A percentile compares a stretch with the other conserved stretches of the same genome.
Conservation (phyloP, 2,329 filamentous ascomycete genomes). For the Aureobasidium pullulans region DNA sequence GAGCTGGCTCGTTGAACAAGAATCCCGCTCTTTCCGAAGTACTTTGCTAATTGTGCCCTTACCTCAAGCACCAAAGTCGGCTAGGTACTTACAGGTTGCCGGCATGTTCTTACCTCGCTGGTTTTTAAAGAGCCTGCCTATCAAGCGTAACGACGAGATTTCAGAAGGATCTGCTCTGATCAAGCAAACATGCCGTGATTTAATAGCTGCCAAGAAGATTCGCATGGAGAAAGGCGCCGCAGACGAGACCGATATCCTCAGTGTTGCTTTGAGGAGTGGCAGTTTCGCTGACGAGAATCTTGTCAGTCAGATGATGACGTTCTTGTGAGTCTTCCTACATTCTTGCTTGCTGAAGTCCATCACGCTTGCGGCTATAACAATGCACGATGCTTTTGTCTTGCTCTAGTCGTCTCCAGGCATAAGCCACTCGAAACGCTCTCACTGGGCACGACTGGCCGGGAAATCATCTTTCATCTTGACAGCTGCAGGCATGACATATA, state of each 20-base stretch:
- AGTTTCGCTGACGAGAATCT: constrained; percentile 71
- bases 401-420: too few relatives aligned
- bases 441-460: too few relatives aligned
- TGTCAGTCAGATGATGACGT: constrained; percentile 86
- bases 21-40: too few relatives aligned
- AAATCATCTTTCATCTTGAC: too few relatives aligned
- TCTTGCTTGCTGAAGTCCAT: too few relatives aligned
- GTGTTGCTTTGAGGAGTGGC: constrained; percentile 68
- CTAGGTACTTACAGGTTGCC: constrained; percentile 48
- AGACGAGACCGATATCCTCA: constrained; percentile 65
- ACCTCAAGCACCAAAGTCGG: constrained; percentile 32
- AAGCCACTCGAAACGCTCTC: too few relatives aligned
- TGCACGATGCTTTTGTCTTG: too few relatives aligned
- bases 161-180: constrained; percentile 50
- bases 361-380: too few relatives aligned
- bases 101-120: constrained; percentile 54
- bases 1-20: too few relatives aligned
- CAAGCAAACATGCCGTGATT: constrained; percentile 56
- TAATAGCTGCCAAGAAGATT: constrained; percentile 64
- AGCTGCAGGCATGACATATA: too few relatives aligned
- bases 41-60: constrained; percentile 11
- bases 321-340: constrained; percentile 40
- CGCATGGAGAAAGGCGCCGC: constrained; percentile 42
- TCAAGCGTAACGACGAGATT: constrained; percentile 63
- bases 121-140: constrained; percentile 56